phyloP scores from a whole-genome alignment of 495 filamentous ascomycete species.

The Penicillium dipodomyicola region DNA sequence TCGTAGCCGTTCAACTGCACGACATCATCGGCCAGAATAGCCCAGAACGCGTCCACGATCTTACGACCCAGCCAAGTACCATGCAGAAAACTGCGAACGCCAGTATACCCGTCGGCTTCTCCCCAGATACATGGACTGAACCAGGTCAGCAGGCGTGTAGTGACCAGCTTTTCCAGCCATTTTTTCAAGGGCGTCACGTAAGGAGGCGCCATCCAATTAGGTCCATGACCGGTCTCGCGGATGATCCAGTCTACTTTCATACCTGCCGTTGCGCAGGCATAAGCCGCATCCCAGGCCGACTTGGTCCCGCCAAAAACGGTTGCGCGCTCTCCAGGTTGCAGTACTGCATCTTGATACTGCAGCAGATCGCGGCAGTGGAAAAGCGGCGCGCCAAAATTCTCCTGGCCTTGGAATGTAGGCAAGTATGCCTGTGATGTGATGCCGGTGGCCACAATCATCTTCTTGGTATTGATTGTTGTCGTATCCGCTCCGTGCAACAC shows the following conservation, averaged over 20 bases:
- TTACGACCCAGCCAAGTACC: slow-evolving; percentile 62
- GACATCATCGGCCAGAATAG: slow-evolving; percentile 57
- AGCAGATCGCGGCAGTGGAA: slow-evolving; percentile 63
- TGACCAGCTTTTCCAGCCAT: slow-evolving; percentile 65
- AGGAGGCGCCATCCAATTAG: slow-evolving; percentile 66
- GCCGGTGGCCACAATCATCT: slow-evolving; percentile 69
- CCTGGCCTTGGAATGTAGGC: slow-evolving; percentile 48
- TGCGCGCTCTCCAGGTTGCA: slow-evolving; percentile 40
- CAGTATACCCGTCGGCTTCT: slow-evolving; percentile 47
- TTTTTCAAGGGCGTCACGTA: slow-evolving; percentile 58
- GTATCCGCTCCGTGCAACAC: slow-evolving; percentile 16
- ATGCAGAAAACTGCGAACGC: slow-evolving; percentile 59
- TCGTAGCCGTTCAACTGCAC: slow-evolving; percentile 57
- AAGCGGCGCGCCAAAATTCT: slow-evolving; percentile 54
- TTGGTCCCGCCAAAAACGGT: slow-evolving; percentile 72
- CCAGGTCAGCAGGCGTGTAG: slow-evolving; percentile 62
- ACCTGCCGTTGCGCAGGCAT: slow-evolving; percentile 62
- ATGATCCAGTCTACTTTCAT: slow-evolving; percentile 77
- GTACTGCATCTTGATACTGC: slow-evolving; percentile 34
- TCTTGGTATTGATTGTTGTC: slow-evolving; percentile 45
- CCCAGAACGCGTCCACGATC: slow-evolving; percentile 69
- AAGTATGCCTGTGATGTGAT: slow-evolving; percentile 61
- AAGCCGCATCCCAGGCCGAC: slow-evolving; percentile 74
- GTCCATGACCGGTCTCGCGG: slow-evolving; percentile 71
- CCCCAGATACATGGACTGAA: slow-evolving; percentile 64